phyloP scores from a whole-genome alignment of 1,284 basidiomycete genomes.

The Leccinum olivaceoglutinosum region DNA sequence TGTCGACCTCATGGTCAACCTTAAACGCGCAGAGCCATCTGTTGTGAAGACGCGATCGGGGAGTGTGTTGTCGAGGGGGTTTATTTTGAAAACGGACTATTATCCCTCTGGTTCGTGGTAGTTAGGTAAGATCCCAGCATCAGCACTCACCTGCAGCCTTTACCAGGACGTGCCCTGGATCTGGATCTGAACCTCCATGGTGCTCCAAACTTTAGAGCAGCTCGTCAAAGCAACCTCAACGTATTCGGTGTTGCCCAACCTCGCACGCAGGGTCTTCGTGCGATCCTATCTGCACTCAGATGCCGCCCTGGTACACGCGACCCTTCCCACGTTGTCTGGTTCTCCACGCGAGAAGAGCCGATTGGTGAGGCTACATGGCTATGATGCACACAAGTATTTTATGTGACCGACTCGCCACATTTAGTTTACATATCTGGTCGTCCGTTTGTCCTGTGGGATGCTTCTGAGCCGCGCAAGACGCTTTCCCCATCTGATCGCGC shows the following conservation, averaged over 20 bases:
- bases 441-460: conserved; percentile 94
- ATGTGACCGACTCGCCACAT: not conserved
- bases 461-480: conserved; percentile 77
- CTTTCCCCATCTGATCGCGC: conserved; percentile 87
- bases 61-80: conserved; percentile 84
- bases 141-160: conserved; percentile 3
- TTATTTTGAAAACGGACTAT: conserved; percentile 92
- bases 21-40: conserved; percentile 60
- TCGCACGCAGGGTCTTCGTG: conserved; percentile 86
- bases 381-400: not conserved
- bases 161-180: conserved; percentile 78
- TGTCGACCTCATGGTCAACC: conserved; percentile 56
- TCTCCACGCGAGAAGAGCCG: conserved; percentile 81
- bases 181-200: conserved; percentile 91
- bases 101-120: conserved; percentile 69
- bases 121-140: not conserved
- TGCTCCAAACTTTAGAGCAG: conserved; percentile 92
- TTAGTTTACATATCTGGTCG: conserved; percentile 86
- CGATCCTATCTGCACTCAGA: conserved; percentile 84
- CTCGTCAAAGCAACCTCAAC: conserved; percentile 71
- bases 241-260: conserved; percentile 96
- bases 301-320: conserved; percentile 64
- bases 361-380: conserved; percentile 46
- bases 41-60: conserved; percentile 87
- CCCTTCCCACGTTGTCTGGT: conserved; percentile 75